Conservation (phyloP, 371 early-diverging fungal genomes). For the Mucor piriformis region DNA sequence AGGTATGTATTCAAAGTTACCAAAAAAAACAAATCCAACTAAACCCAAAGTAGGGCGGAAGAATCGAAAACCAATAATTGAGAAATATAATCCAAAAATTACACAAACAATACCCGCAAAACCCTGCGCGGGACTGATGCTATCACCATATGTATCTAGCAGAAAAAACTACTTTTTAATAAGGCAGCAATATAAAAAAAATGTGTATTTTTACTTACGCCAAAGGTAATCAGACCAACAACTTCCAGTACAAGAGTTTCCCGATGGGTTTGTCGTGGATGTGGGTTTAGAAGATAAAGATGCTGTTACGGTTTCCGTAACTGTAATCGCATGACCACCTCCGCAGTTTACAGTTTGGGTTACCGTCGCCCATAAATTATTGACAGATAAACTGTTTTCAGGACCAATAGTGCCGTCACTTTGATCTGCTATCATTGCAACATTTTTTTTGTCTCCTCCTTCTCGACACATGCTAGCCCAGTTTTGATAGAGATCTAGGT, state of each 20-base stretch:
- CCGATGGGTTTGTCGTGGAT: neutral
- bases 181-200: neutral
- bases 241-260: slow-evolving; percentile 26
- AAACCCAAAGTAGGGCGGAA: slow-evolving; percentile 46
- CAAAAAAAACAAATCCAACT: slow-evolving; percentile 55
- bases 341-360: slow-evolving; percentile 44
- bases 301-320: slow-evolving; percentile 29
- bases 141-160: slow-evolving; percentile 50
- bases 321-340: slow-evolving; percentile 40
- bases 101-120: slow-evolving; percentile 45
- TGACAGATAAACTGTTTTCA: slow-evolving; percentile 6
- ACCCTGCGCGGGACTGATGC: slow-evolving; percentile 45
- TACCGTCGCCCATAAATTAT: slow-evolving; percentile 37
- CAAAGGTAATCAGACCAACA: slow-evolving; percentile 51
- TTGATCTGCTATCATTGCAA: slow-evolving; percentile 14
- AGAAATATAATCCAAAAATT: slow-evolving; percentile 42
- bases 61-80: slow-evolving; percentile 45
- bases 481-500: slow-evolving; percentile 34
- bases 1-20: too few relatives aligned
- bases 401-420: neutral
- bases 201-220: slow-evolving; percentile 31
- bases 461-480: slow-evolving; percentile 37
- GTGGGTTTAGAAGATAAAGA: slow-evolving; percentile 6
- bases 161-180: neutral
- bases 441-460: slow-evolving; percentile 7